Percentiles rank a stretch among this genome's conserved stretches.
phyloP scores from a whole-genome alignment of 305 asterid species.

The Fraxinus paxiana region DNA sequence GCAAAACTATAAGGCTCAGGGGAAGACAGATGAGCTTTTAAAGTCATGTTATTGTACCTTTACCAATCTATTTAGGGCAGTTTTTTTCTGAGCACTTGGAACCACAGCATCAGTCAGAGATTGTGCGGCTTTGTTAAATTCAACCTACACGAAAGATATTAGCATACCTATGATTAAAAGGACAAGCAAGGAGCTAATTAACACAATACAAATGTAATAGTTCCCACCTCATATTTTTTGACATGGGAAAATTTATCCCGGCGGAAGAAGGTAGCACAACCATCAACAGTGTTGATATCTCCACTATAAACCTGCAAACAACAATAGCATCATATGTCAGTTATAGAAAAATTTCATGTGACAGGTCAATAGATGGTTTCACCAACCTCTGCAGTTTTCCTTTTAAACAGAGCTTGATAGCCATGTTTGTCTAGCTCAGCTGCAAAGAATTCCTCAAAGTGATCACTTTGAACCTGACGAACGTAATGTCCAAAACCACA shows the following conservation, averaged over 20 bases:
- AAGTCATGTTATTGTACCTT: slow-evolving; percentile 45
- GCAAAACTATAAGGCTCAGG: not conserved
- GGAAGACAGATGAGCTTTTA: not conserved
- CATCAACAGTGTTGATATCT: slow-evolving; percentile 55
- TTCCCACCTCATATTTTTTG: slow-evolving; percentile 83
- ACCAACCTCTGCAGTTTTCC: slow-evolving; percentile 83
- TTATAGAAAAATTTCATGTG: slow-evolving; percentile 14
- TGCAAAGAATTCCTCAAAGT: slow-evolving; percentile 83
- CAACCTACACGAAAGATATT: slow-evolving; percentile 52
- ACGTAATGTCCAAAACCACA: slow-evolving; percentile 12
- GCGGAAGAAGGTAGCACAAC: slow-evolving; percentile 95
- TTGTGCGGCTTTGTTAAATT: slow-evolving; percentile 97
- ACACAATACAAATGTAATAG: not conserved
- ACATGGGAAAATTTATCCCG: slow-evolving; percentile 92
- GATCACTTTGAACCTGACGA: slow-evolving; percentile 83
- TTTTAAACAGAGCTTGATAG: slow-evolving; percentile 77
- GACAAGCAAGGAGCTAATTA: slow-evolving; percentile 19
- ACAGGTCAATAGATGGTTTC: not conserved
- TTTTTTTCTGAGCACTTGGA: slow-evolving; percentile 75
- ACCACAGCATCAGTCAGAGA: slow-evolving; percentile 77
- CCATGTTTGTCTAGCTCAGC: slow-evolving; percentile 99
- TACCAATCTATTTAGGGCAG: slow-evolving; percentile 74
- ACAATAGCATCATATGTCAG: slow-evolving; percentile 14
- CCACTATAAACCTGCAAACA: slow-evolving; percentile 63
- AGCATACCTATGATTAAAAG: slow-evolving; percentile 12